Percentiles rank a stretch among this genome's conserved stretches.
These are phyloP conservation scores for Calycina herbarum DNA, from an alignment of 2,329 filamentous ascomycete species.

Conservation along the genomic window DNA sequence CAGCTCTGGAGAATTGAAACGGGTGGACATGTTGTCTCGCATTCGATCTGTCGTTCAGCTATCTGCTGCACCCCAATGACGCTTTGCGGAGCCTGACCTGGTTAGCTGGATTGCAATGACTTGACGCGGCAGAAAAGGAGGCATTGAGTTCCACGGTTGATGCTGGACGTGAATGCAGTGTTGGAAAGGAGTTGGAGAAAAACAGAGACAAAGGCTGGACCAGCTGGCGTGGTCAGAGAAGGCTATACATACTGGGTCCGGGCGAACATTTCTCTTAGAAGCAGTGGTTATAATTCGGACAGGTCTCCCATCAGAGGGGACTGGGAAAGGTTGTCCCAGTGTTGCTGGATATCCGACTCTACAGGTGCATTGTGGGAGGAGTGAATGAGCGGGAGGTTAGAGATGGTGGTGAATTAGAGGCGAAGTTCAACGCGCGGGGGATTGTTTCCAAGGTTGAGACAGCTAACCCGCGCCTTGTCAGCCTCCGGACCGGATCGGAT, in stretches of 20 bases:
- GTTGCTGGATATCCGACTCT: background rate
- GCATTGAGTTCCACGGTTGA: background rate
- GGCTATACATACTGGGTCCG: constrained; percentile 2
- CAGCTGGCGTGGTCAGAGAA: background rate
- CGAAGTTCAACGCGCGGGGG: constrained; percentile 12
- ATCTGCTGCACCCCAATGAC: constrained; percentile 37
- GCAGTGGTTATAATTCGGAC: background rate
- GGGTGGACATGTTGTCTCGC: constrained; percentile 35
- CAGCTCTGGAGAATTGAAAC: constrained; percentile 36
- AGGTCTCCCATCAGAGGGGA: constrained; percentile 1
- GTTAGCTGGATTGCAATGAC: constrained; percentile 22
- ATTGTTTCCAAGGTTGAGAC: background rate
- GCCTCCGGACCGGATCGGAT: background rate
- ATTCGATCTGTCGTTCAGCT: constrained; percentile 27
- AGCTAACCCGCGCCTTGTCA: background rate
- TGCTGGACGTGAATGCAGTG: background rate
- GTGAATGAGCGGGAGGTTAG: background rate
- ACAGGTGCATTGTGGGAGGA: constrained; percentile 2
- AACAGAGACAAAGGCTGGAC: background rate
- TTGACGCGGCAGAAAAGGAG: background rate
- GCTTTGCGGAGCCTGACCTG: constrained; percentile 32
- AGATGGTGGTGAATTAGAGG: background rate
- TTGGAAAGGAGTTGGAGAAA: background rate
- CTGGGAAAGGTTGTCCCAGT: background rate
- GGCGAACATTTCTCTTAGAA: constrained; percentile 1